A percentile compares a stretch with the other conserved stretches of the same genome.
Evolutionary conservation across 1,284 basidiomycete genomes (phyloP).

Genomic region (Peniophora sp.): DNA sequence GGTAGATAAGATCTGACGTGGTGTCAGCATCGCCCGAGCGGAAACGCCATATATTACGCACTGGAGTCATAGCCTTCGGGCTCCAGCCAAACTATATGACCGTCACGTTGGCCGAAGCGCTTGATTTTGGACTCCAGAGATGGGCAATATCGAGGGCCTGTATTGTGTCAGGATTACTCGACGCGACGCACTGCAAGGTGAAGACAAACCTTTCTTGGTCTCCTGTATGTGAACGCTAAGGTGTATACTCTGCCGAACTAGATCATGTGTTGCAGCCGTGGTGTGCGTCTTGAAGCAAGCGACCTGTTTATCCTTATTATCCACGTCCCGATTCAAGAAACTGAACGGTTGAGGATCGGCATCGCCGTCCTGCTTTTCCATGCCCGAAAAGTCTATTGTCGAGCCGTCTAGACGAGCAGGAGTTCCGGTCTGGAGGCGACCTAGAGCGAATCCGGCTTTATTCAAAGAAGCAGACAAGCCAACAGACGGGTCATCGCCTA

Average conservation of each 20-base stretch:
- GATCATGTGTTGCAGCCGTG: slow-evolving; percentile 62
- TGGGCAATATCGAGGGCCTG: slow-evolving; percentile 86
- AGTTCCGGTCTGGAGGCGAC: slow-evolving; percentile 84
- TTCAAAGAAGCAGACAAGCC: slow-evolving; percentile 72
- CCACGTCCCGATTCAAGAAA: slow-evolving; percentile 30
- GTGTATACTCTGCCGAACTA: slow-evolving; percentile 70
- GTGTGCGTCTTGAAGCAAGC: slow-evolving; percentile 71
- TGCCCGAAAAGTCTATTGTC: slow-evolving; percentile 60
- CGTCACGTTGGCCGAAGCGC: slow-evolving; percentile 65
- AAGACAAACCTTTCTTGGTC: slow-evolving; percentile 62
- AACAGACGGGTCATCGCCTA: slow-evolving; percentile 66
- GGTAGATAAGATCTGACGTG: slow-evolving; percentile 69
- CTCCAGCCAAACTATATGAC: slow-evolving; percentile 82
- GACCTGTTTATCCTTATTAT: slow-evolving; percentile 60
- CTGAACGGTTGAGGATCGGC: slow-evolving; percentile 50
- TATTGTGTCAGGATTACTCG: not conserved
- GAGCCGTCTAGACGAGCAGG: slow-evolving; percentile 70
- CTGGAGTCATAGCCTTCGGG: slow-evolving; percentile 87
- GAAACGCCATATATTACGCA: slow-evolving; percentile 19
- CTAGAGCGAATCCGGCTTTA: slow-evolving; percentile 72
- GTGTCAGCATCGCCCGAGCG: not conserved
- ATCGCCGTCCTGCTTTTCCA: slow-evolving; percentile 60
- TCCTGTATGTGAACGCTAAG: slow-evolving; percentile 80
- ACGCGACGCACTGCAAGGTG: not conserved
- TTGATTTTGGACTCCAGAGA: slow-evolving; percentile 84